phyloP scores from a whole-genome alignment of 164 flowering plant species.

The Berberis thunbergii region DNA sequence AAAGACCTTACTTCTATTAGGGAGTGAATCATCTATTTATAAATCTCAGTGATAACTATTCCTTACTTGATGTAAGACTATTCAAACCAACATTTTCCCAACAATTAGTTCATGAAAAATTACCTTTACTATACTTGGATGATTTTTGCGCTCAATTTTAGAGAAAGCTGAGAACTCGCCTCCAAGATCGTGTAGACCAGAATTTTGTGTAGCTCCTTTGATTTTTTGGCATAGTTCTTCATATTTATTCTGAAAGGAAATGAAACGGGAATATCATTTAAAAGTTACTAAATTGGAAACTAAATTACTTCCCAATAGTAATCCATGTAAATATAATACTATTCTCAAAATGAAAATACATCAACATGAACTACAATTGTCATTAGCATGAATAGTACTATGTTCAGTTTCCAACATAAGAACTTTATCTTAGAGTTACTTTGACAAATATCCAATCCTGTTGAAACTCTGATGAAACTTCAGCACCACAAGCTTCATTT shows the following conservation, averaged over 20 bases:
- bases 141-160: too few relatives aligned
- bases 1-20: too few relatives aligned
- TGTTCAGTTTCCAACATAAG: too few relatives aligned
- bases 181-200: background rate
- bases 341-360: background rate
- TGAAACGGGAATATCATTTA: background rate
- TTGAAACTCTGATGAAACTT: too few relatives aligned
- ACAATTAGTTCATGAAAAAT: too few relatives aligned
- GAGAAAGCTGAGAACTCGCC: slow-evolving; percentile 22
- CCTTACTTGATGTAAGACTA: too few relatives aligned
- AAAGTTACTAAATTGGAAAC: background rate
- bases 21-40: too few relatives aligned
- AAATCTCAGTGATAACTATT: too few relatives aligned
- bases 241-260: background rate
- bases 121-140: slow-evolving; percentile 35
- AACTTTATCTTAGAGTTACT: too few relatives aligned
- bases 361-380: background rate
- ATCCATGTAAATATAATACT: background rate
- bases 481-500: too few relatives aligned
- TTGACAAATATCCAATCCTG: too few relatives aligned
- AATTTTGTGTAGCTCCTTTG: slow-evolving; percentile 17
- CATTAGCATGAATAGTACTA: background rate
- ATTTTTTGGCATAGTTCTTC: slow-evolving; percentile 12
- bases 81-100: too few relatives aligned
- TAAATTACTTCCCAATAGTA: background rate